phyloP scores from a whole-genome alignment of 495 filamentous ascomycete species.

The Extremus antarcticus region DNA sequence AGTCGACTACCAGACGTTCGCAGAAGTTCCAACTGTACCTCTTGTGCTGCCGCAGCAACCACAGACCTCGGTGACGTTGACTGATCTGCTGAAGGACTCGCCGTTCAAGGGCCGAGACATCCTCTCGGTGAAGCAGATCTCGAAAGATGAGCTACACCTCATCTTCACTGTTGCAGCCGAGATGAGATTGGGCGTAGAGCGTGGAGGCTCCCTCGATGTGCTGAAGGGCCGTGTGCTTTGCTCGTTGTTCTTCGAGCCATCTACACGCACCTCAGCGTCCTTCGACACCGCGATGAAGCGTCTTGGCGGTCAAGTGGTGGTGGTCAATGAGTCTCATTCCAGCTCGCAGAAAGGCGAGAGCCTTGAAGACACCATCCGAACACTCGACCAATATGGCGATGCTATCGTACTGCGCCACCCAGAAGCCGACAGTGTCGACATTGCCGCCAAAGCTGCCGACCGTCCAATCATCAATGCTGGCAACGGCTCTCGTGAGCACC shows the following conservation, averaged over 20 bases:
- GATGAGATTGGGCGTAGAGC: conserved; percentile 86
- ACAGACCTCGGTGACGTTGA: conserved; percentile 43
- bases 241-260: conserved; percentile 96
- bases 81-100: conserved; percentile 63
- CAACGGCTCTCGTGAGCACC: conserved; percentile 89
- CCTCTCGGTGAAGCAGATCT: conserved; percentile 81
- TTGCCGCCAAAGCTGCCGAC: conserved; percentile 72
- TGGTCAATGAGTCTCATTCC: conserved; percentile 67
- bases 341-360: conserved; percentile 87
- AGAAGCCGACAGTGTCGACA: conserved; percentile 60
- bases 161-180: conserved; percentile 95
- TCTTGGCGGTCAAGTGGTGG: conserved; percentile 71
- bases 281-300: conserved; percentile 98
- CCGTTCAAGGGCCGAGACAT: conserved; percentile 80
- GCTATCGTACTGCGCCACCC: conserved; percentile 91
- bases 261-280: conserved; percentile 87
- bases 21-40: conserved; percentile 11
- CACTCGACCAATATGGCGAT: conserved; percentile 86
- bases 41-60: conserved; percentile 3
- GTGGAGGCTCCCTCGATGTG: conserved; percentile 77
- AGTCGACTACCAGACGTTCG: conserved; percentile 74
- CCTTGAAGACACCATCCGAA: conserved; percentile 85
- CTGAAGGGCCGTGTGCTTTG: conserved; percentile 75
- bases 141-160: conserved; percentile 71
- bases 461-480: conserved; percentile 95